phyloP scores from a whole-genome alignment of 2,329 filamentous ascomycete species.

The Aspergillus sp. region DNA sequence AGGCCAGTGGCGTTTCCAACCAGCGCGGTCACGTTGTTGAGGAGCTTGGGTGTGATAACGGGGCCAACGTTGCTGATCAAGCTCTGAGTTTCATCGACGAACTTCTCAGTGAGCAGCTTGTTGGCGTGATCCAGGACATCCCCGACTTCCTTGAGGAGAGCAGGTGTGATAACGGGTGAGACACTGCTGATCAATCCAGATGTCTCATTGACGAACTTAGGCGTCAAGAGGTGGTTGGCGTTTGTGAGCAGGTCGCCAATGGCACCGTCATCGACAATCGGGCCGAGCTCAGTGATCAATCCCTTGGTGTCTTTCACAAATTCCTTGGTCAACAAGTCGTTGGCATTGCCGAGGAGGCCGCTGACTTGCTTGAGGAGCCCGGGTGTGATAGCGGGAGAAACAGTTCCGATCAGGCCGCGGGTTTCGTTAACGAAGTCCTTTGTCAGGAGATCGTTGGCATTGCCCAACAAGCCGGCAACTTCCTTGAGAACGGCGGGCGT shows the following conservation, averaged over 20 bases:
- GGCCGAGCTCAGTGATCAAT: slow-evolving; percentile 18
- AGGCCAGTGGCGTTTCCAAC: slow-evolving; percentile 32
- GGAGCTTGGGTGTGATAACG: slow-evolving; percentile 27
- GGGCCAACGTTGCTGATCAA: slow-evolving; percentile 23
- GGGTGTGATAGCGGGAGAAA: slow-evolving; percentile 26
- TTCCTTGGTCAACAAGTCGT: slow-evolving; percentile 32
- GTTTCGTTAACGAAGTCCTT: slow-evolving; percentile 27
- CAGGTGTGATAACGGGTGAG: slow-evolving; percentile 22
- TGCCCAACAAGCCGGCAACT: slow-evolving; percentile 20
- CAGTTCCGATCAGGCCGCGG: slow-evolving; percentile 22
- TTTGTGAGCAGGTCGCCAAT: slow-evolving; percentile 19
- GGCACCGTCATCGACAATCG: slow-evolving; percentile 7
- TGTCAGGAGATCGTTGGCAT: slow-evolving; percentile 26
- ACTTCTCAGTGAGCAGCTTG: slow-evolving; percentile 27
- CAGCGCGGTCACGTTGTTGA: slow-evolving; percentile 29
- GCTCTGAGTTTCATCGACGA: slow-evolving; percentile 25
- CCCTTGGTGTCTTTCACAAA: slow-evolving; percentile 21
- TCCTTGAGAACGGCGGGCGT: slow-evolving; percentile 23
- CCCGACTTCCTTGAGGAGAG: slow-evolving; percentile 23
- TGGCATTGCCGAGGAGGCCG: slow-evolving; percentile 26
- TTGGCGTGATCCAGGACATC: slow-evolving; percentile 24
- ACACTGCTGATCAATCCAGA: slow-evolving; percentile 20
- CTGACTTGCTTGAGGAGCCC: slow-evolving; percentile 24
- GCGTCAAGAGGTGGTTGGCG: slow-evolving; percentile 20
- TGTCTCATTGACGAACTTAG: slow-evolving; percentile 26